A percentile compares a stretch with the other conserved stretches of the same genome.
Conservation (phyloP, 108 stramenopile species). For the Fistulifera solaris region DNA sequence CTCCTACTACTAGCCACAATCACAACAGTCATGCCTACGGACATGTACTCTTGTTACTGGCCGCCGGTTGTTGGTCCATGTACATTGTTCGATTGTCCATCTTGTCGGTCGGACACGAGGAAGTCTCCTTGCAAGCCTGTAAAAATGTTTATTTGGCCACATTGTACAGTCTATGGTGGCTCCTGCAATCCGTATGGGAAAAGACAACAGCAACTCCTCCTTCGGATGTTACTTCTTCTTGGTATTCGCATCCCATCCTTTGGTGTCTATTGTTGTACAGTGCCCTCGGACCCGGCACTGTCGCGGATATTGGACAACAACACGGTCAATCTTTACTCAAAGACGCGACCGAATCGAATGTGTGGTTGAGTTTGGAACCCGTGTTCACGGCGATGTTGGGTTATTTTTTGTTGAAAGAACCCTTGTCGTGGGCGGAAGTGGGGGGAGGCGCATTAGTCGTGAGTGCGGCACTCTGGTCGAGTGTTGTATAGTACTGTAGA, state of each 20-base stretch:
- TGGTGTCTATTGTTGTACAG: conserved; percentile 39
- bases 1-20: neutral
- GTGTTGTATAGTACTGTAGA: no score
- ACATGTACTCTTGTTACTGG: conserved; percentile 44
- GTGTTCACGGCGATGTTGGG: conserved; percentile 49
- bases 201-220: conserved; percentile 12
- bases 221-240: conserved; percentile 14
- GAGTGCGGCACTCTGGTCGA: no score
- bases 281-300: conserved; percentile 49
- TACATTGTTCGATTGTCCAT: conserved; percentile 46
- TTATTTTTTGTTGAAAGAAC: conserved; percentile 36
- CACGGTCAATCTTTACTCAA: conserved; percentile 29
- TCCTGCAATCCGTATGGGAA: conserved; percentile 12
- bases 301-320: conserved; percentile 59
- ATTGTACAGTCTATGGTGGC: conserved; percentile 44
- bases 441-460: conserved; percentile 22
- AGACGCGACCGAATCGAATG: conserved; percentile 47
- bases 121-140: conserved; percentile 28
- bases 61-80: conserved; percentile 51
- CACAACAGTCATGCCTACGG: conserved; percentile 14
- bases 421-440: conserved; percentile 28
- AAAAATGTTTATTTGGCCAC: conserved; percentile 41
- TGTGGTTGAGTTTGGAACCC: conserved; percentile 47
- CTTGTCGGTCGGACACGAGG: conserved; percentile 14
- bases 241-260: conserved; percentile 16